Base-by-base conservation (phyloP, 805 yeast species). In the Lipomyces mesembrius region DNA sequence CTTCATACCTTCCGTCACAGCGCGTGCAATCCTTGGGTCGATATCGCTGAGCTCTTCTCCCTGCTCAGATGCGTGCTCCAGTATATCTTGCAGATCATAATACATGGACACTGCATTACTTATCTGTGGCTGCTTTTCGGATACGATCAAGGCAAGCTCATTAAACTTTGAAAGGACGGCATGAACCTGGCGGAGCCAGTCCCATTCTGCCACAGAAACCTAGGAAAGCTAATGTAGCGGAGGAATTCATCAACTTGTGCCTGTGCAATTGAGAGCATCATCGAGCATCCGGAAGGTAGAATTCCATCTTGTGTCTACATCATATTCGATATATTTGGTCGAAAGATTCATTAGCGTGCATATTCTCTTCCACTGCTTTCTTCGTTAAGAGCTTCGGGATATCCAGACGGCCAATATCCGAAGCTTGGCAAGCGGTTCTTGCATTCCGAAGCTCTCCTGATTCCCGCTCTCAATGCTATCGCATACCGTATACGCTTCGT, bases 231-330 rank as follows among this genome's bases (percentile, higher is more conserved):
- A 49, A 49, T n/a, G 53, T 49, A n/a, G 17, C 20, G 17, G 8
- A 20, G 53, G 11, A 49, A 22, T 49, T 49, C 53, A 49, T n/a
- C 25, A 49, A 49, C 53, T 49, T 49, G 53, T 2, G 14, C 25
- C 20, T 49, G 14, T n/a, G 53, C 11, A 9, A 9, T 20, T 49
- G 20, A 49, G 53, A 7, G 25, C 53, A 7, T 49, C 53, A 3
- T 49, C 53, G 9, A 49, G 53, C 20, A 49, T 49, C 25, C 20
- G 7, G 53, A 49, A 49, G 2, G 53, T 7, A 0, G 25, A 49
- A 49, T 49, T 49, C 53, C 53, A 7, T 4, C 53, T n/a, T 49
- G 53, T 49, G 25, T 49, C 53, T n/a, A 49, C 53, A n/a, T 34
- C 37, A 34, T 34, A 49, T 49, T 49, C 53, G 53, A 49, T 49